These are phyloP conservation scores for Saccharomyces hybrid DNA, from an alignment of 1,139 yeast species.

Conservation along the genomic window DNA sequence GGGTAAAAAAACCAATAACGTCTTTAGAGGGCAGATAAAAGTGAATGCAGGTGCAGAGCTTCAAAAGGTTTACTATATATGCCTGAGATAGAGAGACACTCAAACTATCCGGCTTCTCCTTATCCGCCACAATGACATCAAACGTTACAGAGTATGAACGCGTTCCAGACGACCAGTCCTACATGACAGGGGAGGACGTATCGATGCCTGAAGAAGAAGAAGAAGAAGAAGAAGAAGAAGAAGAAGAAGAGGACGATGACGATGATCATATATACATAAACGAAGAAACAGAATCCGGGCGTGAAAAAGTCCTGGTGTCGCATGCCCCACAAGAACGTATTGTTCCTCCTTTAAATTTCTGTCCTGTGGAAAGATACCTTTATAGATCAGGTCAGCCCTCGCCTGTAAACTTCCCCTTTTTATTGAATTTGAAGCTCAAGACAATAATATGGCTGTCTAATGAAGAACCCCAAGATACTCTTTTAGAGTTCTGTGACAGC, in stretches of 20 bases:
- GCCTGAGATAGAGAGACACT: neutral
- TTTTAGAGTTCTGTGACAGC: conserved; percentile 71
- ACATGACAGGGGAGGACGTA: neutral
- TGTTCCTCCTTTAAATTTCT: conserved; percentile 90
- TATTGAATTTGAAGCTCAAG: conserved; percentile 62
- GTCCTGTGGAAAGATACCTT: conserved; percentile 83
- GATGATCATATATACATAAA: conserved; percentile 25
- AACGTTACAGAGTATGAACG: neutral
- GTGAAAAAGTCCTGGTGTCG: conserved; percentile 23
- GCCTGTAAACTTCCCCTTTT: conserved; percentile 78
- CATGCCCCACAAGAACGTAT: conserved; percentile 53
- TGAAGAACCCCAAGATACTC: conserved; percentile 89
- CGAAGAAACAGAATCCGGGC: conserved; percentile 30
- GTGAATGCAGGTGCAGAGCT: too few species aligned
- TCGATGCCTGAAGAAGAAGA: conserved; percentile 5
- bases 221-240: conserved; percentile 12
- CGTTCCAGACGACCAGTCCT: neutral
- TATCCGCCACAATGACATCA: neutral
- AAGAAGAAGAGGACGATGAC: conserved; percentile 23
- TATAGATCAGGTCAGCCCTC: conserved; percentile 96
- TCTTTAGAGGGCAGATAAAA: too few species aligned
- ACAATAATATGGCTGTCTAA: conserved; percentile 91
- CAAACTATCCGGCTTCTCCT: neutral
- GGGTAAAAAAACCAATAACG: too few species aligned
- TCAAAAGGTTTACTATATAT: neutral